Percentiles rank a stretch among this genome's conserved stretches.
Conservation (phyloP, 495 filamentous ascomycete species). For the Clohesyomyces aquaticus region DNA sequence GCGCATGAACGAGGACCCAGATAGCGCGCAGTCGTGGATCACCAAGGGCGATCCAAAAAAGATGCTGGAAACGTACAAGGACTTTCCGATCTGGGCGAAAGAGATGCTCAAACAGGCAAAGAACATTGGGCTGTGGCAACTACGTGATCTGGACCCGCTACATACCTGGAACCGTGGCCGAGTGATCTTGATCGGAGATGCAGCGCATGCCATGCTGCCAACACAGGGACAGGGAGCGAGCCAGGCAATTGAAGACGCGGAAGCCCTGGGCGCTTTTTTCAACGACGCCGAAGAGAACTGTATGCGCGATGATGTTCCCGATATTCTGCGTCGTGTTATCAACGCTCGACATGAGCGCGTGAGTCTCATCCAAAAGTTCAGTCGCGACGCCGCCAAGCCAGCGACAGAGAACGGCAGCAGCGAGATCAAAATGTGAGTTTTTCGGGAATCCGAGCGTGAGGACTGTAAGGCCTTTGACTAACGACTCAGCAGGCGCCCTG, state of each 20-base stretch:
- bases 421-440: conserved; percentile 46
- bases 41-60: conserved; percentile 21
- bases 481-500: conserved; percentile 27
- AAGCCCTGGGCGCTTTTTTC: conserved; percentile 30
- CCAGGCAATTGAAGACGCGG: conserved; percentile 42
- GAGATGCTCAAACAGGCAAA: conserved; percentile 10
- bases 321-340: conserved; percentile 16
- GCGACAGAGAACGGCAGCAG: conserved; percentile 42
- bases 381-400: conserved; percentile 48
- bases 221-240: conserved; percentile 42
- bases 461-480: not conserved
- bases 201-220: conserved; percentile 43
- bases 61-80: conserved; percentile 33
- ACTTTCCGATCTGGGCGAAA: conserved; percentile 32
- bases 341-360: conserved; percentile 36
- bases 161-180: conserved; percentile 48
- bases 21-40: conserved; percentile 27
- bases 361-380: conserved; percentile 43
- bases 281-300: conserved; percentile 11
- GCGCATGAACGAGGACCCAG: conserved; percentile 31
- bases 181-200: conserved; percentile 41
- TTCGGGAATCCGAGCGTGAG: not conserved
- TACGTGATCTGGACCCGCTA: conserved; percentile 53
- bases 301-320: conserved; percentile 12
- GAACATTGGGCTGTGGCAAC: conserved; percentile 29